Evolutionary conservation across 164 flowering plant species (phyloP).

Genomic region (Buxus sempervirens): DNA sequence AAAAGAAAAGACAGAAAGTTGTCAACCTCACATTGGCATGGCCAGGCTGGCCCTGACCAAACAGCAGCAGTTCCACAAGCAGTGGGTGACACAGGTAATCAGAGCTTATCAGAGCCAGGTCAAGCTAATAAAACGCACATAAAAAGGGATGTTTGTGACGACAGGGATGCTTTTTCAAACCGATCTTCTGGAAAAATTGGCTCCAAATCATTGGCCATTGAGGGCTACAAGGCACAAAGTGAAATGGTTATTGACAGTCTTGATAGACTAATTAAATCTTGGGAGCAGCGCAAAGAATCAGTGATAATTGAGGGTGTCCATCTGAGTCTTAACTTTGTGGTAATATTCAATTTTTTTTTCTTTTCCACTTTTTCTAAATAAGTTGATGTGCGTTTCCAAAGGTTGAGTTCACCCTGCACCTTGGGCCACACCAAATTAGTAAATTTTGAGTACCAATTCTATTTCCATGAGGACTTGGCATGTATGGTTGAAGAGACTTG

Average conservation of each 20-base stretch:
- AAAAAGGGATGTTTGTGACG: background rate
- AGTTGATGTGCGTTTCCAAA: background rate
- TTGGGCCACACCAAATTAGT: no score
- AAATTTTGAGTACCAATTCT: no score
- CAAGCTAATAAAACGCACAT: background rate
- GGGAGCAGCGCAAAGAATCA: slow-evolving; percentile 85
- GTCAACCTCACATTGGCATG: slow-evolving; percentile 24
- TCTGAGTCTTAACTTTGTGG: slow-evolving; percentile 87
- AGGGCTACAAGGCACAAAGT: slow-evolving; percentile 84
- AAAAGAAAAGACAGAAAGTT: slow-evolving; percentile 54
- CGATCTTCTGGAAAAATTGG: slow-evolving; percentile 27
- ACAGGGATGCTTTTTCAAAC: background rate
- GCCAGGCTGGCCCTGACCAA: slow-evolving; percentile 1
- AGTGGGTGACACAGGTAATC: slow-evolving; percentile 22
- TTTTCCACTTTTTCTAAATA: no score
- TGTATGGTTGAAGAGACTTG: background rate
- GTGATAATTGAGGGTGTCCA: slow-evolving; percentile 90
- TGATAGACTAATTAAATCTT: slow-evolving; percentile 70
- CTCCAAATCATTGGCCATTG: slow-evolving; percentile 66
- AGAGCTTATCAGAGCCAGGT: slow-evolving; percentile 9
- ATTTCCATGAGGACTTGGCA: background rate
- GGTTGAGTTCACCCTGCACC: background rate
- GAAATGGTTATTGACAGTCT: slow-evolving; percentile 93
- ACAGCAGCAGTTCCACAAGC: background rate
- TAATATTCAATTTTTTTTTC: slow-evolving; percentile 14